Percentiles rank a stretch among this genome's conserved stretches.
phyloP scores from a whole-genome alignment of 208 protist genomes.

The Trypanosoma mega region DNA sequence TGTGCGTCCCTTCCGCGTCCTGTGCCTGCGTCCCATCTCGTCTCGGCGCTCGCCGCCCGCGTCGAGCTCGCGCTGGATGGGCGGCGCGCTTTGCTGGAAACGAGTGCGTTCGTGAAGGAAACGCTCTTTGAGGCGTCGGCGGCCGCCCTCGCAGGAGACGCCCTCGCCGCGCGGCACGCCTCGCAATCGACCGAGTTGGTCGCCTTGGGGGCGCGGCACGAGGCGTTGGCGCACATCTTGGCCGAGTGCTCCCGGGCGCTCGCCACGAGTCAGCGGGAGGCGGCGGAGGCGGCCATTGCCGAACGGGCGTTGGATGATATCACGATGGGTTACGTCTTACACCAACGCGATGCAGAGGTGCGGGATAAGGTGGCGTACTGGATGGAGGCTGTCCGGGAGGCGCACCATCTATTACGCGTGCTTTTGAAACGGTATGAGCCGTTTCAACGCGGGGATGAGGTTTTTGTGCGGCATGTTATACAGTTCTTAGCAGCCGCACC shows the following conservation, averaged over 20 bases:
- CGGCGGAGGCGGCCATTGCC: constrained; percentile 2
- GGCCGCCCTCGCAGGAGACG: background rate
- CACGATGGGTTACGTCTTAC: constrained; percentile 15
- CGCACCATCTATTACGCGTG: constrained; percentile 18
- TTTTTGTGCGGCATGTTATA: constrained; percentile 21
- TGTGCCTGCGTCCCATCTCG: no score
- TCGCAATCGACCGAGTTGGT: constrained; percentile 5
- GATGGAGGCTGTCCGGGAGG: constrained; percentile 17
- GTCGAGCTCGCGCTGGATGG: no score
- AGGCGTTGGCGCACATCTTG: constrained; percentile 2
- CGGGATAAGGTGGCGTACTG: constrained; percentile 12
- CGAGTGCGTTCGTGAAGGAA: constrained; percentile 11
- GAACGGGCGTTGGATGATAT: constrained; percentile 22
- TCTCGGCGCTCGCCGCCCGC: no score
- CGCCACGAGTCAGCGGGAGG: background rate
- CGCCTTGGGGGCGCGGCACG: constrained; percentile 5
- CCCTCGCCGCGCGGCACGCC: background rate
- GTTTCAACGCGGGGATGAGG: constrained; percentile 27
- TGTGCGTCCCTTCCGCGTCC: no score
- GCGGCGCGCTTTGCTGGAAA: background rate
- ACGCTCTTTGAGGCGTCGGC: background rate
- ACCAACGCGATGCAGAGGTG: constrained; percentile 23
- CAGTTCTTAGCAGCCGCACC: constrained; percentile 14
- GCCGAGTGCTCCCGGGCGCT: constrained; percentile 5
- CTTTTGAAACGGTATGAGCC: constrained; percentile 29